Evolutionary conservation across 768 basidiomycete genomes (phyloP), one percentile per base, ranked within the genome.

Genomic region (Tulasnella sp.): DNA sequence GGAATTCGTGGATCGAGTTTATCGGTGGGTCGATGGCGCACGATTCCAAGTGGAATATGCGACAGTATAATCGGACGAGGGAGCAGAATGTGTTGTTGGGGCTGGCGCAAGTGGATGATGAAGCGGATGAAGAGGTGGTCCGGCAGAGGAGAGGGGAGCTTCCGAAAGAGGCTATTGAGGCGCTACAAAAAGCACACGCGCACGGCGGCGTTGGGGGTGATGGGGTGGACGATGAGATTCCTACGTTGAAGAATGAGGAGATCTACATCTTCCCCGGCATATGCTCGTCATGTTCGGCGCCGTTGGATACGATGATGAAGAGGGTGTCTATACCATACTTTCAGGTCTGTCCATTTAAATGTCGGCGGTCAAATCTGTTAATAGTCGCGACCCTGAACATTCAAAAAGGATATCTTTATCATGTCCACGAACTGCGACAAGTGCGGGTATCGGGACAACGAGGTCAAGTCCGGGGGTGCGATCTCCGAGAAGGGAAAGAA

Each of bases 401-500:
- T n/a, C n/a, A n/a, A n/a, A 5, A 63, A 96, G 93, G 92, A 99
- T 65, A 85, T 92, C 58, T 73, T 98, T 55, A 94, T 98, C 72
- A 97, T 97, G 92, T 94, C 94, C 22, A 93, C 93, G 4, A 97
- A 96, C 69, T 98, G 96, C 69, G 90, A 92, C 60, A 71, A 74
- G 53, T 99, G 96, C 70, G 96, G 96, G 1, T 99, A 98, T 71
- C 79, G 90, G 59, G 96, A 99, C 71, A 98, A 93, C 66, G 96
- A 99, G 73, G 87, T 99, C 67, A 99, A 99, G 70, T 88, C 91
- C 4, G 91, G 94, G 21, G 73, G 83, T 1, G 92, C 93, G 0
- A 89, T 97, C 59, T 89, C 94, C 2, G 80, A 79, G 3, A 76
- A 86, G 66, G 96, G 94, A 17, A 93, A 88, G 70, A 80, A 76